phyloP scores from a whole-genome alignment of 306 rosid species.

The Mimosa bimucronata region DNA sequence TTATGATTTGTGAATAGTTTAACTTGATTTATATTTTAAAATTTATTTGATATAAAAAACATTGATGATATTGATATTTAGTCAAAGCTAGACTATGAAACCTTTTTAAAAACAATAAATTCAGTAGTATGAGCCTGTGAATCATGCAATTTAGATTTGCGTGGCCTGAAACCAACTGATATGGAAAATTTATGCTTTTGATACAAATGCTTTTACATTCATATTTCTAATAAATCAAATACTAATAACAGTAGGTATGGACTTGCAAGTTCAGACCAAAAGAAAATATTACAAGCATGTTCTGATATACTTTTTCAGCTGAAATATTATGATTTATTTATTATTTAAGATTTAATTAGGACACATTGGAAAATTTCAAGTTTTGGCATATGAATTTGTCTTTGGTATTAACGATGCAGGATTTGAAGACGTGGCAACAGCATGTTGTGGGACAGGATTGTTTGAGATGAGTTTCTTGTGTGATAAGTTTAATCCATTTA shows the following conservation, averaged over 20 bases:
- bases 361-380: too few relatives aligned
- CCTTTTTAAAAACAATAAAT: neutral
- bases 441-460: constrained; percentile 68
- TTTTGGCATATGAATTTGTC: neutral
- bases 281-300: neutral
- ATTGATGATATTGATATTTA: too few relatives aligned
- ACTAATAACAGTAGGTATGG: neutral
- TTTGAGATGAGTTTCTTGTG: constrained; percentile 64
- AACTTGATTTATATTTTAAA: too few relatives aligned
- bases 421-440: constrained; percentile 44
- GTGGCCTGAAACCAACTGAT: too few relatives aligned
- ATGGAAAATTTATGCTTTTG: neutral
- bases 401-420: constrained; percentile 37
- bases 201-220: neutral
- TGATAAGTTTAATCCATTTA: constrained; percentile 45
- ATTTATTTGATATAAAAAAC: too few relatives aligned
- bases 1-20: too few relatives aligned
- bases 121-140: neutral
- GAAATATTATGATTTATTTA: neutral
- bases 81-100: too few relatives aligned
- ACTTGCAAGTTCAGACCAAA: neutral
- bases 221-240: neutral
- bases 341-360: neutral
- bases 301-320: neutral
- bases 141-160: neutral